Base-by-base conservation (phyloP, 2,329 filamentous ascomycete species). In the Saccharata proteae region DNA sequence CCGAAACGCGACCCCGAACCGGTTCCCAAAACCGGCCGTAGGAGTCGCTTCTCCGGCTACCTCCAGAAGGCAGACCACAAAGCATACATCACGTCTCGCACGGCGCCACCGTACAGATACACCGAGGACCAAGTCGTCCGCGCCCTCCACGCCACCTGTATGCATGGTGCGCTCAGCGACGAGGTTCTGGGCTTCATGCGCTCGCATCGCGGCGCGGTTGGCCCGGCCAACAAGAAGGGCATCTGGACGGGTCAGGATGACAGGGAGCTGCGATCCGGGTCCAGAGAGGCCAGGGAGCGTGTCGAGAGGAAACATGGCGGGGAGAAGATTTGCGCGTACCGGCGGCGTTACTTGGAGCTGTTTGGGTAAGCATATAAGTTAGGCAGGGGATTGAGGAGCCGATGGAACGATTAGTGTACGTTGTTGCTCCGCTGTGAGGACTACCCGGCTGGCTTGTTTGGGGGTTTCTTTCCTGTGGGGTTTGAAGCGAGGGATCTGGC, bases 231-330 rank as follows among this genome's bases (percentile, higher is more conserved):
- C 14, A 26, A 27, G 24, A 14, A 19, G 19, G 34, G 34, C 12
- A 25, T 36, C 6, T 36, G 34, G 34, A 36, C 34, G 19, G 17
- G 16, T 4, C 25, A 26, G 3, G 34, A 36, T 5, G 34, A 36
- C 12, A 6, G 11, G 29, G 23, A 26, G n/a, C 9, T 29, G 20
- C 8, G 17, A 7, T 9, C 8, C 8, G 14, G 14, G 12, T 19
- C 12, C 6, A 7, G 8, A 5, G 12, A 5, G 24, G 34, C 19
- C 16, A 16, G 12, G n/a, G 7, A 18, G 15, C 18, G 24, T 10
- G 10, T 32, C 14, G 34, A 29, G 29, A 14, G 12, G 20, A 36
- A 32, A 25, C 34, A 36, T 21, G 34, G 34, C 6, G 11, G n/a
- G 19, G 6, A 6, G 4, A 32, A 25, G 20, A n/a, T n/a, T n/a